phyloP scores from a whole-genome alignment of 2,329 filamentous ascomycete species.

The Leptodontidium sp. region DNA sequence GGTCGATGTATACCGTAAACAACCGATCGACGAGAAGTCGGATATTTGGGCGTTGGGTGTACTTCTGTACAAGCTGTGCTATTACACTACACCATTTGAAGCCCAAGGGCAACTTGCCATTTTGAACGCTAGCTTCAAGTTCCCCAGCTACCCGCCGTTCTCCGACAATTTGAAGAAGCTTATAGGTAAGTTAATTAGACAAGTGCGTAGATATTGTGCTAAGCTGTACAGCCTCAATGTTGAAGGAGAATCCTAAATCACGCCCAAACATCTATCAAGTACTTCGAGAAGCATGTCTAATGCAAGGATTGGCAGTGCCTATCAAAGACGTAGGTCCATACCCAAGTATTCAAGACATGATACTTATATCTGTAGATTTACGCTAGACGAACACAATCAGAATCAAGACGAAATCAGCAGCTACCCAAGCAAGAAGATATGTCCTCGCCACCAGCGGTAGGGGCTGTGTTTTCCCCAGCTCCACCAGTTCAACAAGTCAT shows the following conservation, averaged over 20 bases:
- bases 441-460: constrained; percentile 67
- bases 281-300: constrained; percentile 82
- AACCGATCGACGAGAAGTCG: constrained; percentile 97
- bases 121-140: constrained; percentile 93
- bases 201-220: constrained; percentile 24
- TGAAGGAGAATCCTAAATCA: constrained; percentile 77
- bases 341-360: constrained; percentile 9
- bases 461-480: constrained; percentile 82
- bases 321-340: constrained; percentile 81
- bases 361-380: constrained; percentile 68
- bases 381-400: constrained; percentile 67
- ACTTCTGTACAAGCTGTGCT: constrained; percentile 96
- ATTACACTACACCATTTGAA: constrained; percentile 98
- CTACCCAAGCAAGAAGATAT: constrained; percentile 63
- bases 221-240: constrained; percentile 75
- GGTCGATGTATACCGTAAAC: constrained; percentile 97
- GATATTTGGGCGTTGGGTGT: constrained; percentile 97
- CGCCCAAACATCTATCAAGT: constrained; percentile 96
- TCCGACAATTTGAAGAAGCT: constrained; percentile 89
- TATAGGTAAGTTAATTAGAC: constrained; percentile 69
- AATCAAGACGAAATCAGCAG: constrained; percentile 66
- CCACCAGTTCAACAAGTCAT: constrained; percentile 75
- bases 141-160: constrained; percentile 86
- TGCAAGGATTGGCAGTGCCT: constrained; percentile 87
- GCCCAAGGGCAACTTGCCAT: constrained; percentile 98